A percentile compares a stretch with the other conserved stretches of the same genome.
These are phyloP conservation scores for Clausena lansium DNA, from an alignment of 345 rosid species.

Conservation along the genomic window DNA sequence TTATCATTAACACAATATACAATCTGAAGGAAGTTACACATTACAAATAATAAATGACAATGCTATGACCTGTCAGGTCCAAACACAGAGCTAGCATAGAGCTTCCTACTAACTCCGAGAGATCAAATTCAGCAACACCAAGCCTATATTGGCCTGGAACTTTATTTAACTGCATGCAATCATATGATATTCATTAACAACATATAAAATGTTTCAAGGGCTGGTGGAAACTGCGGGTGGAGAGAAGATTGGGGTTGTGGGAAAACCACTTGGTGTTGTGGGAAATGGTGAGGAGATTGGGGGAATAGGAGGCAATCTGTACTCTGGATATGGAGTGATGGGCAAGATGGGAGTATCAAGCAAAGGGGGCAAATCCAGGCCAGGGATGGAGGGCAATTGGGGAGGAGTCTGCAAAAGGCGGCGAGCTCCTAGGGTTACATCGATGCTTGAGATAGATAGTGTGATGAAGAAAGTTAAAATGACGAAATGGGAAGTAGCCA, in stretches of 20 bases:
- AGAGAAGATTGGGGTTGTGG: not conserved
- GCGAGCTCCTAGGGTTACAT: not conserved
- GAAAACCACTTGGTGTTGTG: too few relatives aligned
- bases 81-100: not conserved
- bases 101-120: not conserved
- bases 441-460: not conserved
- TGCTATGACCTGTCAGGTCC: not conserved
- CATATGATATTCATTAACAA: not conserved
- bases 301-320: not conserved
- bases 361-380: not conserved
- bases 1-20: not conserved
- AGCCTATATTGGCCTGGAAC: not conserved
- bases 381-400: not conserved
- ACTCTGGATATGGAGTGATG: not conserved
- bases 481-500: not conserved
- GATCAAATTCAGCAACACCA: not conserved
- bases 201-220: not conserved
- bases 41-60: not conserved
- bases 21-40: not conserved
- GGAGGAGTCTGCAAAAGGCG: not conserved
- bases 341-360: not conserved
- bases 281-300: not conserved
- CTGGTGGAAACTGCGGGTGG: not conserved
- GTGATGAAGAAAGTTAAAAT: not conserved
- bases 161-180: not conserved